These are phyloP conservation scores for Hypoxylon intermedium DNA, from an alignment of 495 filamentous ascomycete genomes.

Conservation along the genomic window DNA sequence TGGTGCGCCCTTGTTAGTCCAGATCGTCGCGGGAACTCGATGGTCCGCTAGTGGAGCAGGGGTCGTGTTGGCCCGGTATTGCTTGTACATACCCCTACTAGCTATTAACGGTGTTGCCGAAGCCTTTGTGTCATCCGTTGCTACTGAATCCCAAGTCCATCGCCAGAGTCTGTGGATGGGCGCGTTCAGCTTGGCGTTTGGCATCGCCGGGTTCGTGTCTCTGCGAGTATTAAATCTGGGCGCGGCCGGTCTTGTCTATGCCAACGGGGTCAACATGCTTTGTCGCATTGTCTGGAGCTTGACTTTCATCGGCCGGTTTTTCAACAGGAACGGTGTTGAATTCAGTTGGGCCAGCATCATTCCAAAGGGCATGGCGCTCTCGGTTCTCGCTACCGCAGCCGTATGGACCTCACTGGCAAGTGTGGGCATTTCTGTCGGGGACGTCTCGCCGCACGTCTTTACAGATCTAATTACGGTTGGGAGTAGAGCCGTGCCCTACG, in stretches of 20 bases:
- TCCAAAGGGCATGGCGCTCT: slow-evolving; percentile 24
- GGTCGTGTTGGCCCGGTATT: slow-evolving; percentile 74
- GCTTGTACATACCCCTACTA: slow-evolving; percentile 89
- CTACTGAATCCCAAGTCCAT: slow-evolving; percentile 71
- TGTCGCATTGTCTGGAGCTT: slow-evolving; percentile 82
- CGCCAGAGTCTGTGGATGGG: slow-evolving; percentile 83
- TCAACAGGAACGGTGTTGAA: slow-evolving; percentile 51
- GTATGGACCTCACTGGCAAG: slow-evolving; percentile 39
- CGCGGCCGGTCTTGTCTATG: slow-evolving; percentile 79
- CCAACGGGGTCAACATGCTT: slow-evolving; percentile 85
- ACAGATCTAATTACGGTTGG: slow-evolving; percentile 60
- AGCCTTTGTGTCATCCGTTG: slow-evolving; percentile 88
- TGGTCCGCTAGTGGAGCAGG: slow-evolving; percentile 74
- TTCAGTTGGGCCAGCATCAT: slow-evolving; percentile 39
- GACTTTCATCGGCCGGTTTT: slow-evolving; percentile 71
- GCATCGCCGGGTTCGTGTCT: slow-evolving; percentile 70
- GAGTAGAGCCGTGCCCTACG: slow-evolving; percentile 60
- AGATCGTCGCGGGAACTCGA: slow-evolving; percentile 71
- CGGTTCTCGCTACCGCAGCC: slow-evolving; percentile 22
- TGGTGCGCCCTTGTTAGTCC: slow-evolving; percentile 72
- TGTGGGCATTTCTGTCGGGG: slow-evolving; percentile 46
- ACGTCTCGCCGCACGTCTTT: slow-evolving; percentile 42
- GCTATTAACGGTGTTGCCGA: slow-evolving; percentile 92
- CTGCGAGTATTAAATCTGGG: slow-evolving; percentile 70
- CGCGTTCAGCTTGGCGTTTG: slow-evolving; percentile 76